phyloP scores from a whole-genome alignment of 345 rosid species.

The Lagerstroemia speciosa region DNA sequence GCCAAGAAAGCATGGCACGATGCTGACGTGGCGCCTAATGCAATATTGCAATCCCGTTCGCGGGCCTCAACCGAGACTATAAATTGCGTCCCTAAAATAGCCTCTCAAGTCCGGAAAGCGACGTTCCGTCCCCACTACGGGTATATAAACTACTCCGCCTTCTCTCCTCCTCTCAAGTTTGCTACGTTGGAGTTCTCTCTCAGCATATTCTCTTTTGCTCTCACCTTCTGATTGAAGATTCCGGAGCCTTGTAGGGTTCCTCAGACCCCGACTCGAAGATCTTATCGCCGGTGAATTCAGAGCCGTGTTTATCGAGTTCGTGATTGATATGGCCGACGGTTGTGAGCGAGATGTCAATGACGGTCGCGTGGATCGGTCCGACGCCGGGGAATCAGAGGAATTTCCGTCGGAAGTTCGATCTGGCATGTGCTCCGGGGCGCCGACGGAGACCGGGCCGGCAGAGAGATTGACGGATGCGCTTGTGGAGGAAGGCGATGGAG shows the following conservation, averaged over 20 bases:
- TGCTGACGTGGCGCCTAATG: neutral
- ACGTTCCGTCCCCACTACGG: neutral
- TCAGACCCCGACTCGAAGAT: neutral
- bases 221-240: neutral
- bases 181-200: neutral
- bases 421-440: conserved; percentile 10
- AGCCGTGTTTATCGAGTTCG: neutral
- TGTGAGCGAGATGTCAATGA: conserved; percentile 27
- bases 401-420: conserved; percentile 34
- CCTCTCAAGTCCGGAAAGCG: conserved; percentile 1
- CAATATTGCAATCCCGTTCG: too few relatives aligned
- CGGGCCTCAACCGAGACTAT: neutral
- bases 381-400: conserved; percentile 32
- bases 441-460: conserved; percentile 20
- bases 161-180: neutral
- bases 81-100: neutral
- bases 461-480: conserved; percentile 50
- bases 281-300: neutral
- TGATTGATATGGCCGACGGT: conserved; percentile 38
- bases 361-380: conserved; percentile 24
- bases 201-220: neutral
- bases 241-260: neutral
- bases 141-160: neutral
- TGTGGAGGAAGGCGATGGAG: conserved; percentile 46
- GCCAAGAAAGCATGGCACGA: too few relatives aligned